Percentiles rank a stretch among this genome's conserved stretches.
Evolutionary conservation across 345 rosid species (phyloP).

Genomic region (Rhodamnia rubescens): DNA sequence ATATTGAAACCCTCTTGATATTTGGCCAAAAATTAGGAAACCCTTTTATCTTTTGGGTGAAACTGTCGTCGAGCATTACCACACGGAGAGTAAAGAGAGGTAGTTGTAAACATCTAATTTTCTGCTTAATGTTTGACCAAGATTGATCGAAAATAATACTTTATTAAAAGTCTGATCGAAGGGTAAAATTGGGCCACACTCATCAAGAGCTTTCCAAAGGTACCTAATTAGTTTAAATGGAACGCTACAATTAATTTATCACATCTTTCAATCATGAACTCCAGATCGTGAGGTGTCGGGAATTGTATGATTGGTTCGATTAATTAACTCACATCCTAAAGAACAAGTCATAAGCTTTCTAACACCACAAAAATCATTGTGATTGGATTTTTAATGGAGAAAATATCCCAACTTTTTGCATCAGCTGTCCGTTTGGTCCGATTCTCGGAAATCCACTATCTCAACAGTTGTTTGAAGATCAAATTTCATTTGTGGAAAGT

Average conservation of each 20-base stretch:
- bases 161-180: neutral
- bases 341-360: neutral
- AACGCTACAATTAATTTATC: neutral
- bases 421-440: neutral
- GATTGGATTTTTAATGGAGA: accelerated
- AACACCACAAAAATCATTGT: accelerated
- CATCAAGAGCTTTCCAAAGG: neutral
- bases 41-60: neutral
- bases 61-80: neutral
- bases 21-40: neutral
- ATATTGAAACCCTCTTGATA: neutral
- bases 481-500: neutral
- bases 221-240: neutral
- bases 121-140: neutral
- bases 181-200: neutral
- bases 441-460: neutral
- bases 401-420: neutral
- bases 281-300: neutral
- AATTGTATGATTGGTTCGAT: neutral
- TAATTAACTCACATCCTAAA: neutral
- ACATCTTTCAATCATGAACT: neutral
- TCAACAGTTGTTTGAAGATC: neutral
- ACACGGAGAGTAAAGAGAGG: neutral
- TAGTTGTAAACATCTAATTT: neutral
- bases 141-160: too few species aligned